These are phyloP conservation scores for Cronartium quercuum DNA, from an alignment of 1,284 basidiomycete genomes.

Conservation along the genomic window DNA sequence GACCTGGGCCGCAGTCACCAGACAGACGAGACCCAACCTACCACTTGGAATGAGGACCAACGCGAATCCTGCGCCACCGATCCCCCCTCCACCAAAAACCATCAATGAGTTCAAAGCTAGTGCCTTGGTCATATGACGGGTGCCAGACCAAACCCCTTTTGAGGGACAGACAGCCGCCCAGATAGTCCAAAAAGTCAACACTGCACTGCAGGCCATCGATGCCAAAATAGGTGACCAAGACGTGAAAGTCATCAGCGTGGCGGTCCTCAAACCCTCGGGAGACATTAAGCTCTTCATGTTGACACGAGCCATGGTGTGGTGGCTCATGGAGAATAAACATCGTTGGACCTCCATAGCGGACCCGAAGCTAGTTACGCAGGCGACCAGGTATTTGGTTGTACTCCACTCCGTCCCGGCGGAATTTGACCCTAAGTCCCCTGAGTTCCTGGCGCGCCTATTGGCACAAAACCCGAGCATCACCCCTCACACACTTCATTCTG, in stretches of 20 bases:
- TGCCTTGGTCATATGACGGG: background rate
- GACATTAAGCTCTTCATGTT: background rate
- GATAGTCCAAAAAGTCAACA: background rate
- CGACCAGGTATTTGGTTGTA: background rate
- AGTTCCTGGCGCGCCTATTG: background rate
- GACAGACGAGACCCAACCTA: too few species aligned
- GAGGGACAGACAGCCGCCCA: background rate
- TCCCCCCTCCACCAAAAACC: background rate
- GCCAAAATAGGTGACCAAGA: background rate
- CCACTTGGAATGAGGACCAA: background rate
- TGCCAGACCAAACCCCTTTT: background rate
- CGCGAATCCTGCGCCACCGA: background rate
- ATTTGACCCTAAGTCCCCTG: background rate
- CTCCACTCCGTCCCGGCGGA: background rate
- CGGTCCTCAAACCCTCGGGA: background rate
- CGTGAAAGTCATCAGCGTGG: background rate
- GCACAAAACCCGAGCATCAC: background rate
- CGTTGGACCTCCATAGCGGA: background rate
- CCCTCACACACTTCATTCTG: background rate
- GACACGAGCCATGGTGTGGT: background rate
- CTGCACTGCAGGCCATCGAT: background rate
- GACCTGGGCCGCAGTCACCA: background rate
- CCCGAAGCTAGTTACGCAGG: background rate
- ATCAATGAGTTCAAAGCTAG: background rate
- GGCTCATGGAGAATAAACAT: slow-evolving; percentile 19